Evolutionary conservation across 257 asterid genomes (phyloP).

Genomic region (Cynanchum wilfordii): DNA sequence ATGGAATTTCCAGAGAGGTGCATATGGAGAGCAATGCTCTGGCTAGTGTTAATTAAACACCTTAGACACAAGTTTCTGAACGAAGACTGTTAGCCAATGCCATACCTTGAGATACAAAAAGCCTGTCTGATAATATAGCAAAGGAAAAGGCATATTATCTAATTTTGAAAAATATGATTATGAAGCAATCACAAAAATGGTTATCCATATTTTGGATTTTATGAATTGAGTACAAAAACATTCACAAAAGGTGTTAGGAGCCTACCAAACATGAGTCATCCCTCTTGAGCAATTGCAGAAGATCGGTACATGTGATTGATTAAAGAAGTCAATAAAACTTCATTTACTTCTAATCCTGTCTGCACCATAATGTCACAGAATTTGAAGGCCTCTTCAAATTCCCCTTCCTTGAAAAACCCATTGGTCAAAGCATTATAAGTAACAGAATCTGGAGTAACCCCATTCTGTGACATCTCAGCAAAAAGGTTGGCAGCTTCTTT

Average conservation of each 20-base stretch:
- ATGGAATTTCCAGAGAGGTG: not conserved
- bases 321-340: constrained; percentile 57
- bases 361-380: constrained; percentile 54
- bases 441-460: constrained; percentile 64
- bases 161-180: not conserved
- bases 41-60: not conserved
- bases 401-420: constrained; percentile 54
- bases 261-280: constrained; percentile 27
- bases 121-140: constrained; percentile 7
- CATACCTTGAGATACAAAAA: constrained; percentile 3
- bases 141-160: not conserved
- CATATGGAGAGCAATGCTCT: not conserved
- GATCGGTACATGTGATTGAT: constrained; percentile 46
- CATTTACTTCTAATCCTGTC: constrained; percentile 54
- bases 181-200: not conserved
- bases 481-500: constrained; percentile 52
- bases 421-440: constrained; percentile 57
- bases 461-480: constrained; percentile 58
- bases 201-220: not conserved
- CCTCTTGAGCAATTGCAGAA: constrained; percentile 28
- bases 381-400: constrained; percentile 45
- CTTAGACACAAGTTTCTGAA: not conserved
- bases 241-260: not conserved
- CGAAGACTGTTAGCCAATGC: not conserved
- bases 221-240: not conserved